Conservation (phyloP, 495 filamentous ascomycete genomes). For the Penicillium samsonianum region DNA sequence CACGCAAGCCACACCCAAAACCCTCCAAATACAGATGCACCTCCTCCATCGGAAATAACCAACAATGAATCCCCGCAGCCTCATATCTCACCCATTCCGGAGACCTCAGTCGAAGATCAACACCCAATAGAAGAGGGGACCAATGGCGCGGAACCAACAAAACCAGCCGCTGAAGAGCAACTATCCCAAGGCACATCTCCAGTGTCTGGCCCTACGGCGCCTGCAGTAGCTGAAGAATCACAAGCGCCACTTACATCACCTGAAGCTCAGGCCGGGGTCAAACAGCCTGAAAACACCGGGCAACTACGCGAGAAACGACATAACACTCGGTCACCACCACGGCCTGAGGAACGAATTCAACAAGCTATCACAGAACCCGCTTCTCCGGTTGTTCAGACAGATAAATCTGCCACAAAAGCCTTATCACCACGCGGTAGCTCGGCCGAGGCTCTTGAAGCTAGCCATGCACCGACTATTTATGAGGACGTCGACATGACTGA, state of each 20-base stretch:
- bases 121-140: neutral
- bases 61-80: neutral
- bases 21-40: neutral
- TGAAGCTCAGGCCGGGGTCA: constrained; percentile 8
- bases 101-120: neutral
- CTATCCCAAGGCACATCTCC: neutral
- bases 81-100: neutral
- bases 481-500: neutral
- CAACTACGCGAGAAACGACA: constrained; percentile 15
- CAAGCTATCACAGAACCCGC: neutral
- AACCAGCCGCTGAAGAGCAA: neutral
- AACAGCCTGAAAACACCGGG: constrained; percentile 1
- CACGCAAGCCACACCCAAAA: neutral
- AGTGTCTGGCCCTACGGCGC: neutral
- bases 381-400: constrained; percentile 2
- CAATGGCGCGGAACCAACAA: constrained; percentile 2
- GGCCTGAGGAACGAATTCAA: neutral
- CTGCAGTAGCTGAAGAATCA: neutral
- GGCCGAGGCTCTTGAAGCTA: neutral
- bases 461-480: neutral
- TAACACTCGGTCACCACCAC: constrained; percentile 23
- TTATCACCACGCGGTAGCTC: neutral
- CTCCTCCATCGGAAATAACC: neutral
- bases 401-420: neutral
- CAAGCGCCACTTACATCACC: neutral